Evolutionary conservation across 495 filamentous ascomycete genomes (phyloP), one percentile per base, ranked within the genome.

Genomic region (Tuber microsphaerosporum): DNA sequence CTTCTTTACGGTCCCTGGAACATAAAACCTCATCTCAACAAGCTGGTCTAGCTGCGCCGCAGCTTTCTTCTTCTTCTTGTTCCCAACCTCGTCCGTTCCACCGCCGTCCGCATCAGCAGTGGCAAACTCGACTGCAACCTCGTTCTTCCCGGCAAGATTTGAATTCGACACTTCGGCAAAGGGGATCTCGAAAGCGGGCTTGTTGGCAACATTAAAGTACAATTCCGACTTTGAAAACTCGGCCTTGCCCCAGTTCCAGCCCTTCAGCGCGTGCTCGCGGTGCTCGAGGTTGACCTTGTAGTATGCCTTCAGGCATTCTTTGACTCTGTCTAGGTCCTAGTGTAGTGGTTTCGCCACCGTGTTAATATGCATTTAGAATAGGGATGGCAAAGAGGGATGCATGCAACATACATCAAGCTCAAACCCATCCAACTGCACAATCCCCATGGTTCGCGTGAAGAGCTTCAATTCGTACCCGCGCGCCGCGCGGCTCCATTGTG

Each of bases 221-320:
- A 99, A 89, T 85, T 99, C 96, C 69, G 92, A 90, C 84, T 98
- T 97, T 76, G 91, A 91, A 82, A 99, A 97, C 82, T 99, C 96
- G 74, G 91, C 92, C 84, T 98, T 99, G 76, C 96, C 96, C 96
- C 96, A 99, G 83, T 98, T 99, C 96, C 96, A 99, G 51, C 96
- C 96, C 77, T 95, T 92, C 69, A 99, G 87, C 8, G 94, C 92
- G 83, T 98, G 95, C 84, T 98, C 96, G 83, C 92, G 91, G 81
- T 89, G 91, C 79, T 97, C 94, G 71, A 99, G 86, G 82, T 91
- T 96, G 82, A 94, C 89, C 82, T 92, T 94, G 85, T 98, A 99
- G 91, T 94, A 98, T 79, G 92, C 89, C 84, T 97, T 97, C 87
- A 99, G 95, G 76, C 93, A 88, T 82, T 97, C 97, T 84, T 86